A percentile compares a stretch with the other conserved stretches of the same genome.
phyloP scores from a whole-genome alignment of 768 basidiomycete species.

The Ramaria sp. region DNA sequence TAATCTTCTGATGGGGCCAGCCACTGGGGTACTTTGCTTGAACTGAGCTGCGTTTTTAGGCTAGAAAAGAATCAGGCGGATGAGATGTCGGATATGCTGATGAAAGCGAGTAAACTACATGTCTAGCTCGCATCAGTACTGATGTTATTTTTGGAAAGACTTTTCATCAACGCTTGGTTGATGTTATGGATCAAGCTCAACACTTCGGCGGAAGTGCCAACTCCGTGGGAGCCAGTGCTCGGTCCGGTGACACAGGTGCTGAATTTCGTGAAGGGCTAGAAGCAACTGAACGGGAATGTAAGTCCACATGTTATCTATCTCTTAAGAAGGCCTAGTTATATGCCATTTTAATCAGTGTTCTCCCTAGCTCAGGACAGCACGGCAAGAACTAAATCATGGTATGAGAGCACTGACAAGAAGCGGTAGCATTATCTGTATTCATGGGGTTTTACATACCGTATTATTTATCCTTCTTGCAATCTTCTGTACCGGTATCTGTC shows the following conservation, averaged over 20 bases:
- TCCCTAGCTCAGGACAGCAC: conserved; percentile 75
- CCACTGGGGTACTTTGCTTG: neutral
- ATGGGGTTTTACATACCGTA: neutral
- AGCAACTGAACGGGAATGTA: conserved; percentile 84
- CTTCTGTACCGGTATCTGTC: neutral
- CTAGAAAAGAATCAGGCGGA: conserved; percentile 65
- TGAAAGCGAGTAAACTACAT: conserved; percentile 34
- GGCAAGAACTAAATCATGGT: conserved; percentile 72
- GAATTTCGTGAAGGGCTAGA: conserved; percentile 87
- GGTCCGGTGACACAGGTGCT: conserved; percentile 50
- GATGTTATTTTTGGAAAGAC: conserved; percentile 34
- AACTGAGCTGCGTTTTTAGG: conserved; percentile 29
- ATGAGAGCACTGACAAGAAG: conserved; percentile 57
- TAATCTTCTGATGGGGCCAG: neutral
- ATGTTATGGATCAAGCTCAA: conserved; percentile 78
- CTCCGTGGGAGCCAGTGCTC: conserved; percentile 39
- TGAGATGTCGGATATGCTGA: conserved; percentile 61
- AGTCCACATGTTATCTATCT: conserved; percentile 21
- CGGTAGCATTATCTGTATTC: neutral
- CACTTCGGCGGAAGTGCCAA: conserved; percentile 70
- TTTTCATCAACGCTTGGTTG: conserved; percentile 66
- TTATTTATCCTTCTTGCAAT: neutral
- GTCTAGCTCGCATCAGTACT: neutral
- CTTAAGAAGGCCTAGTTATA: conserved; percentile 2
- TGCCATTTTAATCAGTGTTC: conserved; percentile 51